Evolutionary conservation across 1,139 yeast genomes (phyloP).

Genomic region (Sugiyamaella castrensis): DNA sequence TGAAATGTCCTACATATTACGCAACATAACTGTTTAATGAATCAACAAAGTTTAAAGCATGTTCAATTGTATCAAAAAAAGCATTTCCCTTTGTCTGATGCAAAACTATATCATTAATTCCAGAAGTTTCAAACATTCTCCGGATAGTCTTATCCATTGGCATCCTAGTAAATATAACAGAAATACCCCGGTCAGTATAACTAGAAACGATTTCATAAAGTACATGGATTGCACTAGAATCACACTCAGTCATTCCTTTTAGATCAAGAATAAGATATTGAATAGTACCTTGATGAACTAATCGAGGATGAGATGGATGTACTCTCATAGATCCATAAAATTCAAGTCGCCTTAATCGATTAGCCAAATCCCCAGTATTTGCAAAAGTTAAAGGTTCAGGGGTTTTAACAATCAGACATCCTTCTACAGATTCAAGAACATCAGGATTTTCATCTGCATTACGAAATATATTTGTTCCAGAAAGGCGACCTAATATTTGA

Average conservation of each 20-base stretch:
- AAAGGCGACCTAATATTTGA: slow-evolving; percentile 80
- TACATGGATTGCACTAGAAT: slow-evolving; percentile 83
- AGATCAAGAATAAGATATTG: slow-evolving; percentile 74
- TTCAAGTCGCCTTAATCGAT: slow-evolving; percentile 74
- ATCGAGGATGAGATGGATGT: slow-evolving; percentile 75
- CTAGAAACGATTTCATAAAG: slow-evolving; percentile 54
- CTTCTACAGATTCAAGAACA: slow-evolving; percentile 66
- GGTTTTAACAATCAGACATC: slow-evolving; percentile 78
- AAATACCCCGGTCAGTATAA: slow-evolving; percentile 56
- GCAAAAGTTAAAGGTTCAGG: slow-evolving; percentile 95
- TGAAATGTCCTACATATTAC: background rate
- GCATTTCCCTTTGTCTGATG: slow-evolving; percentile 28
- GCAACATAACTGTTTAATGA: slow-evolving; percentile 2
- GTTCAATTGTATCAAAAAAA: slow-evolving; percentile 38
- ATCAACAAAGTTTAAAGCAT: slow-evolving; percentile 35
- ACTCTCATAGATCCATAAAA: slow-evolving; percentile 77
- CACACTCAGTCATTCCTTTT: slow-evolving; percentile 82
- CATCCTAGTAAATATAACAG: slow-evolving; percentile 65
- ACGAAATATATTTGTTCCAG: slow-evolving; percentile 70
- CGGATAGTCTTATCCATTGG: slow-evolving; percentile 43
- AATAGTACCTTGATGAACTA: slow-evolving; percentile 53
- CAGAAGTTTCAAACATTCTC: slow-evolving; percentile 40
- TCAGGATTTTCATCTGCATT: slow-evolving; percentile 60
- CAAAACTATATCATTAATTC: slow-evolving; percentile 34
- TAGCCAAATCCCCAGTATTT: slow-evolving; percentile 77